A percentile compares a stretch with the other conserved stretches of the same genome.
These are phyloP conservation scores for Hypoxylon sp. DNA, from an alignment of 2,329 filamentous ascomycete genomes.

Conservation along the genomic window DNA sequence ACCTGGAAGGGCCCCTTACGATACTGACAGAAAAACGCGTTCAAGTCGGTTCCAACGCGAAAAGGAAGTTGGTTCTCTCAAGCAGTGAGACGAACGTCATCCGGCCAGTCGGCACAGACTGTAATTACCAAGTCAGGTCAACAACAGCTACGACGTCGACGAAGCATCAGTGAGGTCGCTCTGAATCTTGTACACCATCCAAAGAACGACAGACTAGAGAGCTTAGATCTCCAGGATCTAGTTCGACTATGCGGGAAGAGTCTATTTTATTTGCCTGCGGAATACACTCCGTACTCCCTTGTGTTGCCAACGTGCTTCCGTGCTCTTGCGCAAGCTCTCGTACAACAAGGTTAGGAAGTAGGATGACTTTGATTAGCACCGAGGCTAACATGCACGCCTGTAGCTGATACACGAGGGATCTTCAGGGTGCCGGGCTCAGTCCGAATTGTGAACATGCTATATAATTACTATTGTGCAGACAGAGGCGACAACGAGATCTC, in stretches of 20 bases:
- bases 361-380: background rate
- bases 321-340: constrained; percentile 73
- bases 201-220: constrained; percentile 62
- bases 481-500: constrained; percentile 64
- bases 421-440: constrained; percentile 74
- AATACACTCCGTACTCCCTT: constrained; percentile 69
- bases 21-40: constrained; percentile 20
- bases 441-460: constrained; percentile 68
- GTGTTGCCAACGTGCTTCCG: constrained; percentile 75
- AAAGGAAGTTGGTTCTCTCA: constrained; percentile 57
- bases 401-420: constrained; percentile 66
- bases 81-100: constrained; percentile 54
- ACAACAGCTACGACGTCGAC: constrained; percentile 57
- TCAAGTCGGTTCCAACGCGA: constrained; percentile 44
- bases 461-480: constrained; percentile 72
- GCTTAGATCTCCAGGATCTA: constrained; percentile 68
- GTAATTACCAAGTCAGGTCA: constrained; percentile 48
- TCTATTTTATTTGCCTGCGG: constrained; percentile 69
- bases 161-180: constrained; percentile 69
- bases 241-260: constrained; percentile 74
- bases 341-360: constrained; percentile 66
- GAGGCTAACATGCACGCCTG: constrained; percentile 44
- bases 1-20: background rate
- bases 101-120: constrained; percentile 48
- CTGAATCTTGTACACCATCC: constrained; percentile 59